Evolutionary conservation across 305 asterid genomes (phyloP), one percentile per base, ranked within the genome.

Genomic region (Solanum hybrid): DNA sequence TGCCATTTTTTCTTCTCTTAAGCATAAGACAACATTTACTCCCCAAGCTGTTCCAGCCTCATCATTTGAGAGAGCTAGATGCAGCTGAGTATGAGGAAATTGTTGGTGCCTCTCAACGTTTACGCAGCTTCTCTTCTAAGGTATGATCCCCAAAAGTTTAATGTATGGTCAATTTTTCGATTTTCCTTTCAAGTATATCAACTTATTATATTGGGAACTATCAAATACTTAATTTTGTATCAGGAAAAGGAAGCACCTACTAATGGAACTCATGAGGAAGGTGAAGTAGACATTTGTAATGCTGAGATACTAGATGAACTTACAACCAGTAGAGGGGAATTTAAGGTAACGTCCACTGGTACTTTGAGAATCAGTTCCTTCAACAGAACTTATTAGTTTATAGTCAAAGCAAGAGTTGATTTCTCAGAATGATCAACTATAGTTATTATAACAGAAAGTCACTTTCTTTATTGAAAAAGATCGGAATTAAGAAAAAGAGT

Each of bases 1-100:
- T 96, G 64, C 98, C 98, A 8, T 96, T 96, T 81, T 95, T 96
- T 90, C 92, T 96, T 7, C 94, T 96, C 74, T 90, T 96, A 71
- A 88, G 91, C 93, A 92, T 95, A 76, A 78, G 98, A 78, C 95
- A 95, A 83, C 92, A 96, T 81, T 4, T 95, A 28, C 92, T 96
- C 26, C 98, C 98, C 3, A 95, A 90, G 91, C 31, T 95, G 5
- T 93, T 96, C 40, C 94, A 91, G 3, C 91, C 93, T 75, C 90
- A 81, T 2, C 80, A 92, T 91, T 93, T 96, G n/a, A 94, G 88
- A 67, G 92, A 95, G 40, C 85, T 78, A 5, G 85, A 78, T 78
- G 85, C 85, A 78, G 57, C 51, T 22, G 85, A 78, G 85, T 78
- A 96, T 57, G 98, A 96, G 89, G 98, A 96, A 89, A 90, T 94